phyloP scores from a whole-genome alignment of 1,284 basidiomycete genomes.

The Singerocomus inundabilis region DNA sequence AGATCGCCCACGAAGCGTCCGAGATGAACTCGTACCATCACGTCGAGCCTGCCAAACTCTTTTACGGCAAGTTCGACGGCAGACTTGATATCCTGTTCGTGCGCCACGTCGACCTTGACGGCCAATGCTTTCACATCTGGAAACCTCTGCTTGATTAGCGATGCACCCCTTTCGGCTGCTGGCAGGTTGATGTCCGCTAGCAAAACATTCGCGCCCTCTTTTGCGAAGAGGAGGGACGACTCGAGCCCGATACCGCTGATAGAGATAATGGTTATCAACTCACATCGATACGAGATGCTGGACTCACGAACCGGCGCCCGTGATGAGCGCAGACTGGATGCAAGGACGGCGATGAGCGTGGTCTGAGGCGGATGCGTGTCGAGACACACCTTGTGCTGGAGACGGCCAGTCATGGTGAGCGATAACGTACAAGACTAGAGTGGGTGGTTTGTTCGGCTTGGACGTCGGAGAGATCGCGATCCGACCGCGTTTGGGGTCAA shows the following conservation, averaged over 20 bases:
- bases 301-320: constrained; percentile 82
- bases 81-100: constrained; percentile 82
- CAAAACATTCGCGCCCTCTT: constrained; percentile 86
- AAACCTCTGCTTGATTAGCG: constrained; percentile 62
- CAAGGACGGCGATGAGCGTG: constrained; percentile 3
- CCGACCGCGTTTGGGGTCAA: not conserved
- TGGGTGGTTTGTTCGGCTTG: constrained; percentile 6
- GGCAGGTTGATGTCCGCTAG: constrained; percentile 85
- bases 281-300: not conserved
- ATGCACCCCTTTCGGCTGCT: constrained; percentile 71
- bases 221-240: constrained; percentile 88
- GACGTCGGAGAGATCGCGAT: not conserved
- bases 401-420: constrained; percentile 58
- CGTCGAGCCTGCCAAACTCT: constrained; percentile 86
- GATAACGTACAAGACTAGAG: constrained; percentile 1
- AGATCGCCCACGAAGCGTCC: not conserved
- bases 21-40: constrained; percentile 64
- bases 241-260: constrained; percentile 90
- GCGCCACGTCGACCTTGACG: constrained; percentile 82
- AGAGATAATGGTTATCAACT: constrained; percentile 9
- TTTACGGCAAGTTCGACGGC: constrained; percentile 79
- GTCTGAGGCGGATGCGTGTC: not conserved
- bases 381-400: constrained; percentile 61
- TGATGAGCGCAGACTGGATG: constrained; percentile 70
- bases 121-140: constrained; percentile 73